Evolutionary conservation across 495 filamentous ascomycete species (phyloP).

Genomic region (Neohortaea acidophila): DNA sequence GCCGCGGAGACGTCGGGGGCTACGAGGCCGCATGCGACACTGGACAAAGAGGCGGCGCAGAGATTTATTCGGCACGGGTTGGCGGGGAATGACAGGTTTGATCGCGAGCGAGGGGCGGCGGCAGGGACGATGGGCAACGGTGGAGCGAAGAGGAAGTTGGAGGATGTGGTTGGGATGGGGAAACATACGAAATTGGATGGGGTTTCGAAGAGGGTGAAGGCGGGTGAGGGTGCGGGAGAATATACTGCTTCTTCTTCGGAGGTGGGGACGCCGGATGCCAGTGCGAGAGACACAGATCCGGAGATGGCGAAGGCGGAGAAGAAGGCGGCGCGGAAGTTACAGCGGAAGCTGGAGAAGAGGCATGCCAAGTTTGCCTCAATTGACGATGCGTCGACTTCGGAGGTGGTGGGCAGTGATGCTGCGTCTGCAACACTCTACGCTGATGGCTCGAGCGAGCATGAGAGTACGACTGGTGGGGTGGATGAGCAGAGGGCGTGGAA

Average conservation of each 20-base stretch:
- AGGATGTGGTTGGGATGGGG: slow-evolving; percentile 6
- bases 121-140: slow-evolving; percentile 19
- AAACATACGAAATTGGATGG: slow-evolving; percentile 13
- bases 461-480: no score
- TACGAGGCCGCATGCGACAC: slow-evolving; percentile 36
- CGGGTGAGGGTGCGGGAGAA: slow-evolving; percentile 1
- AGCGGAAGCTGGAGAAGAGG: slow-evolving; percentile 11
- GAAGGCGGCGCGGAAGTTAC: slow-evolving; percentile 4
- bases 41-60: slow-evolving; percentile 68
- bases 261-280: background rate
- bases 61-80: slow-evolving; percentile 71
- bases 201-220: slow-evolving; percentile 10
- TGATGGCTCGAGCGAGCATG: no score
- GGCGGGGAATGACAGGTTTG: slow-evolving; percentile 49
- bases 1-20: slow-evolving; percentile 32
- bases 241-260: background rate
- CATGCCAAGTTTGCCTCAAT: no score
- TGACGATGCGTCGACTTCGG: no score
- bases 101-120: slow-evolving; percentile 37
- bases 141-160: slow-evolving; percentile 11
- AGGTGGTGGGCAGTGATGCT: no score
- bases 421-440: no score
- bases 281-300: background rate
- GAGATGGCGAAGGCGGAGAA: background rate
- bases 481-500: no score